Evolutionary conservation across 2,329 filamentous ascomycete genomes (phyloP).

Genomic region (Fusarium oxysporum): DNA sequence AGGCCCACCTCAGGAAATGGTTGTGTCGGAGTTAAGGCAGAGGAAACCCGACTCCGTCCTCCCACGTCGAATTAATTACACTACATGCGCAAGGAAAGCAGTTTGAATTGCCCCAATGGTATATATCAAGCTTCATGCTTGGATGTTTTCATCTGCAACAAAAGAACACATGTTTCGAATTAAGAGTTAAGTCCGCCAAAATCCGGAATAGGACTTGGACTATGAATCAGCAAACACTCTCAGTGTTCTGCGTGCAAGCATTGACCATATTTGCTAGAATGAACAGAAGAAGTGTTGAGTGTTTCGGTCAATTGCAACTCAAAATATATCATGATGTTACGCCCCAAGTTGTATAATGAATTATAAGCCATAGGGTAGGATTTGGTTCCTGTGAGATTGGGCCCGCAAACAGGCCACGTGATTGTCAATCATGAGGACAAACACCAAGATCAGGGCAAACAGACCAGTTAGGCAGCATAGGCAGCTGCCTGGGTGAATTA

Average conservation of each 20-base stretch:
- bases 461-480: neutral
- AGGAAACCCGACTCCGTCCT: neutral
- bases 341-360: neutral
- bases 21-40: neutral
- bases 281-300: accelerated
- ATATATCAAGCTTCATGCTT: neutral
- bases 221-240: accelerated
- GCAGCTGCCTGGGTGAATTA: no score
- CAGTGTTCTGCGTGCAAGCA: no score
- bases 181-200: neutral
- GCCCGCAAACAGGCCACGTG: neutral
- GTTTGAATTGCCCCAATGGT: neutral
- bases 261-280: no score
- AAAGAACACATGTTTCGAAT: no score
- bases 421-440: no score
- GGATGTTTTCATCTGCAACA: accelerated
- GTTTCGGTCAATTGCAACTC: neutral
- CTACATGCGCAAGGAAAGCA: neutral
- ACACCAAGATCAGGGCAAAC: no score
- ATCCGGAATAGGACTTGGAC: no score
- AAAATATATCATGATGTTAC: neutral
- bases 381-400: neutral
- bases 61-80: neutral
- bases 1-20: neutral
- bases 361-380: neutral